These are phyloP conservation scores for Hypoxylon sp. DNA, from an alignment of 2,329 filamentous ascomycete genomes.

Conservation along the genomic window DNA sequence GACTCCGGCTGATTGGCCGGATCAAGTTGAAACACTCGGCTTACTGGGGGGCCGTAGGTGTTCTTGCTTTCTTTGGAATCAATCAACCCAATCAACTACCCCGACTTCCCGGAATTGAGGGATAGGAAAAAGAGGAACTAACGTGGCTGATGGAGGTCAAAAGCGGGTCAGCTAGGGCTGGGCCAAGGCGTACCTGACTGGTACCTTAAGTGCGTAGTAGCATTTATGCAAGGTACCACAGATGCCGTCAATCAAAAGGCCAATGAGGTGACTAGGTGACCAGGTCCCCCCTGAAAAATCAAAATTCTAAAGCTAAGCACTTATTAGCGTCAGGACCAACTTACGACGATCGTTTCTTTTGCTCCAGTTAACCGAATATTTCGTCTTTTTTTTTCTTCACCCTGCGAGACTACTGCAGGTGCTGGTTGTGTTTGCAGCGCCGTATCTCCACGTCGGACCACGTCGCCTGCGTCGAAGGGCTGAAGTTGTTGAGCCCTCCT, in stretches of 20 bases:
- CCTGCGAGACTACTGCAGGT: conserved; percentile 11
- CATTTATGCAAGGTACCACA: conserved; percentile 44
- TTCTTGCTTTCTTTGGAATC: conserved; percentile 30
- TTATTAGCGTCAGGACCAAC: conserved; percentile 33
- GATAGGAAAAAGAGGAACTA: conserved; percentile 14
- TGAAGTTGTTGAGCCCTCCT: conserved; percentile 23
- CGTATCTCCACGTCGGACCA: conserved; percentile 23
- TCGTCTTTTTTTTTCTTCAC: conserved; percentile 6
- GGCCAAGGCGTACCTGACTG: conserved; percentile 33
- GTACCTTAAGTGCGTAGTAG: conserved; percentile 22
- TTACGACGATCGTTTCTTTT: conserved; percentile 25
- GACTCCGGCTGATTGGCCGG: conserved; percentile 32
- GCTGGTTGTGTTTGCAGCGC: conserved; percentile 13
- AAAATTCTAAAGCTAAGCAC: conserved; percentile 24
- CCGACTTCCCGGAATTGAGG: conserved; percentile 9
- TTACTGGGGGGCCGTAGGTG: conserved; percentile 26
- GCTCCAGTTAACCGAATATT: conserved; percentile 16
- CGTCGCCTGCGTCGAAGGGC: conserved; percentile 34
- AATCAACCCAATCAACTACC: conserved; percentile 26
- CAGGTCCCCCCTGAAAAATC: conserved; percentile 22
- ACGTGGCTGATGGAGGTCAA: conserved; percentile 43
- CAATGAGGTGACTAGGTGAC: conserved; percentile 29
- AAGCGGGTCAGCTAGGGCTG: conserved; percentile 39
- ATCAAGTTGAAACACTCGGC: conserved; percentile 41
- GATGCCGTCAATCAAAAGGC: conserved; percentile 31